Evolutionary conservation across 306 rosid species (phyloP).

Genomic region (Adenanthera pavonina): DNA sequence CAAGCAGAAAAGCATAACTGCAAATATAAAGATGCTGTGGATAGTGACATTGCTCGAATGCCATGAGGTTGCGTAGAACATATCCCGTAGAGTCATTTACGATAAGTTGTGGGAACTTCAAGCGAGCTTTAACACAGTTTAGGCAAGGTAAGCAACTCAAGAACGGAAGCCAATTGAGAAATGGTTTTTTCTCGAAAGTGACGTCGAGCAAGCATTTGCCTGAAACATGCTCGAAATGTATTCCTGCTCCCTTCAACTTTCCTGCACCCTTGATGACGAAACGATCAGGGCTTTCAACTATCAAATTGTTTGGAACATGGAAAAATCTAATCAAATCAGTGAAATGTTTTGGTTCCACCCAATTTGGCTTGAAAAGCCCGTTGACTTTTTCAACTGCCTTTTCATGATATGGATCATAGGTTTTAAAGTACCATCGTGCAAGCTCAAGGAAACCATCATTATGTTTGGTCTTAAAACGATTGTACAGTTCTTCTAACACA

Average conservation of each 20-base stretch:
- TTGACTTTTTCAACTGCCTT: too few relatives aligned
- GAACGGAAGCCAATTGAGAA: not conserved
- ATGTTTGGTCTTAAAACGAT: fast-evolving
- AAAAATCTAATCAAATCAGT: not conserved
- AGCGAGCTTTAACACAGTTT: not conserved
- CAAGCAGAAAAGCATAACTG: constrained; percentile 31
- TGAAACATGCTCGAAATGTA: not conserved
- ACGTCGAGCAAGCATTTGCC: not conserved
- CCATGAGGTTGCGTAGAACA: constrained; percentile 40
- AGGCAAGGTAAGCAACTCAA: not conserved
- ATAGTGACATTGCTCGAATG: constrained; percentile 6
- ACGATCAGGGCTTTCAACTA: not conserved
- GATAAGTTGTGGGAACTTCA: constrained; percentile 8
- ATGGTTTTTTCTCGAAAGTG: not conserved
- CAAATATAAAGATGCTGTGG: constrained; percentile 22
- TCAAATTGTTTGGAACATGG: constrained; percentile 1
- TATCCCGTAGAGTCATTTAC: constrained; percentile 24
- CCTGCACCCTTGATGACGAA: constrained; percentile 27
- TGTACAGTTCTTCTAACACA: constrained; percentile 30
- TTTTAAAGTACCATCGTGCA: not conserved
- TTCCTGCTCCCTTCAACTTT: constrained; percentile 30
- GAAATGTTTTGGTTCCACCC: too few relatives aligned
- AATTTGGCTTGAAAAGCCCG: too few relatives aligned
- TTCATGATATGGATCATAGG: too few relatives aligned
- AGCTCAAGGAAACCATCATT: not conserved